A percentile compares a stretch with the other conserved stretches of the same genome.
Evolutionary conservation across 2,329 filamentous ascomycete species (phyloP).

Genomic region (Claviceps capensis): DNA sequence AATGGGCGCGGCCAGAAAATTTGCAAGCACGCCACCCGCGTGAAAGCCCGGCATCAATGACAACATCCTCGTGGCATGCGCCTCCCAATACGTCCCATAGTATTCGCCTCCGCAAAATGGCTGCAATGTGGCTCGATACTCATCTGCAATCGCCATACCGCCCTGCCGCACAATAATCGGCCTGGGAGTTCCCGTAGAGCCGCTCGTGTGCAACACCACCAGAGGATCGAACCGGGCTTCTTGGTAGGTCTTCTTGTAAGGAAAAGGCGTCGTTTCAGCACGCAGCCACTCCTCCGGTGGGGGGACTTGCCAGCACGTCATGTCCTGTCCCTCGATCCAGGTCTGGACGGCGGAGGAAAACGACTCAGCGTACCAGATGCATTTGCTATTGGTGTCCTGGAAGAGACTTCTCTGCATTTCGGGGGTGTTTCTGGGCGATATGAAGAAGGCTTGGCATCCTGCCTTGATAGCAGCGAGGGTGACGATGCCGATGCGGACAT

Average conservation of each 20-base stretch:
- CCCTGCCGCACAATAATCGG: constrained; percentile 28
- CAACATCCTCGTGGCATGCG: constrained; percentile 2
- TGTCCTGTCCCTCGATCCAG: constrained; percentile 12
- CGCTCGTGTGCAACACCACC: constrained; percentile 7
- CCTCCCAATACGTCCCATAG: neutral
- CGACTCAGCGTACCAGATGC: constrained; percentile 17
- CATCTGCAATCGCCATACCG: constrained; percentile 22
- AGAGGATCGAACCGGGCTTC: constrained; percentile 6
- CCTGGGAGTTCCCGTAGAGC: constrained; percentile 7
- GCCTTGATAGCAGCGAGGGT: constrained; percentile 8
- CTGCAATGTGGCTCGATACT: constrained; percentile 12
- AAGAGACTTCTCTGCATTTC: constrained; percentile 21
- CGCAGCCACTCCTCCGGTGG: constrained; percentile 22
- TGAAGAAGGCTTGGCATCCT: constrained; percentile 5
- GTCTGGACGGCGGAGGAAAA: constrained; percentile 5
- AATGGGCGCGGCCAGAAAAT: constrained; percentile 12
- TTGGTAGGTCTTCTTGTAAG: constrained; percentile 6
- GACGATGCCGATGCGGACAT: constrained; percentile 8
- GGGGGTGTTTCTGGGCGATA: constrained; percentile 7
- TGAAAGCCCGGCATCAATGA: constrained; percentile 25
- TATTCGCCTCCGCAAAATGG: constrained; percentile 1
- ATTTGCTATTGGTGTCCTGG: constrained; percentile 26
- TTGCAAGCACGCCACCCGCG: constrained; percentile 16
- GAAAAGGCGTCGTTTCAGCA: constrained; percentile 14
- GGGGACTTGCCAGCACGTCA: constrained; percentile 23